Evolutionary conservation across 2,329 filamentous ascomycete genomes (phyloP).

Genomic region (Claviceps cyperi): DNA sequence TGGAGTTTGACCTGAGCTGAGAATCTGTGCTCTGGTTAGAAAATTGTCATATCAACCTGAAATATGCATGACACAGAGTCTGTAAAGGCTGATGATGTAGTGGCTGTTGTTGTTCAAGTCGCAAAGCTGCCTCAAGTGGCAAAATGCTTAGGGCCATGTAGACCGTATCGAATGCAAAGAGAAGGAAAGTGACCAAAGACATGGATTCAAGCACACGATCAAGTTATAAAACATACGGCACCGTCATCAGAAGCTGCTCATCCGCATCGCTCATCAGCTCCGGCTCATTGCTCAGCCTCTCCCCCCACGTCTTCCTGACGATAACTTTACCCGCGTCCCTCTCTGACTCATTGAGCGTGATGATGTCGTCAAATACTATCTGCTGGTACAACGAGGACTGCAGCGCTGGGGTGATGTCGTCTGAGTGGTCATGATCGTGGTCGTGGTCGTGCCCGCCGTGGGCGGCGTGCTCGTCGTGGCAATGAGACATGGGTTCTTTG

Average conservation of each 20-base stretch:
- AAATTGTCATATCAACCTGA: too few relatives aligned
- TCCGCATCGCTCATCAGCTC: constrained; percentile 78
- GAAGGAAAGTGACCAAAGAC: neutral
- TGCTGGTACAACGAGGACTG: constrained; percentile 85
- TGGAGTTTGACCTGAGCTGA: constrained; percentile 89
- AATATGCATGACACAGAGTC: too few relatives aligned
- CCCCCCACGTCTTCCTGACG: constrained; percentile 81
- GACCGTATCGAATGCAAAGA: too few relatives aligned
- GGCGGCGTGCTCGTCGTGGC: constrained; percentile 38
- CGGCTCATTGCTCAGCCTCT: constrained; percentile 55
- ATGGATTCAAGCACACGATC: neutral
- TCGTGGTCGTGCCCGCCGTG: constrained; percentile 33
- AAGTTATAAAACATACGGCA: constrained; percentile 50
- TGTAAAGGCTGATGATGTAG: too few relatives aligned
- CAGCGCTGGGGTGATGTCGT: constrained; percentile 83
- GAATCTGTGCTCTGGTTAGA: constrained; percentile 44
- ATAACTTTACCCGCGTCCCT: constrained; percentile 57
- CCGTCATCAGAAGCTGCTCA: constrained; percentile 82
- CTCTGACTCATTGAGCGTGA: constrained; percentile 67
- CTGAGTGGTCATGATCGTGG: constrained; percentile 67
- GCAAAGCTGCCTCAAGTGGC: too few relatives aligned
- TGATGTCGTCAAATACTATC: constrained; percentile 76
- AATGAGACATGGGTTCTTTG: constrained; percentile 25
- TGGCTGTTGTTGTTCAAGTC: too few relatives aligned
- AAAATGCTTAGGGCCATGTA: too few relatives aligned